These are phyloP conservation scores for Stentor roeselii DNA, from an alignment of 73 alveolate genomes.

Conservation along the genomic window DNA sequence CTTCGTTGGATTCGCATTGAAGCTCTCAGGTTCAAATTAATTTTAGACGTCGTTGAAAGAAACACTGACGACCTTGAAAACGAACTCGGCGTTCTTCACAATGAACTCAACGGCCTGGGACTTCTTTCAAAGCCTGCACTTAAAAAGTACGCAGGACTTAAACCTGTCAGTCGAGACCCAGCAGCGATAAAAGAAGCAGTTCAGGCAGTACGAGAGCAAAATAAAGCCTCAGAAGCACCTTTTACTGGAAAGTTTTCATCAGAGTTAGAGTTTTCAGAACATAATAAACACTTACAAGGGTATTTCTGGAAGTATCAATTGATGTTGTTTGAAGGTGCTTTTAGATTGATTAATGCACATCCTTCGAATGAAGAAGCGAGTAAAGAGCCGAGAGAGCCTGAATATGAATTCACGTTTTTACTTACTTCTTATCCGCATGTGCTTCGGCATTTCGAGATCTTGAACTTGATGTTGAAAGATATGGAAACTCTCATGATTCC, in stretches of 20 bases:
- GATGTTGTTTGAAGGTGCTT: constrained; percentile 22
- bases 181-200: constrained; percentile 22
- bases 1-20: neutral
- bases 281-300: neutral
- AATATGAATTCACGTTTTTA: constrained; percentile 1
- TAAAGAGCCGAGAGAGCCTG: neutral
- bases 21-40: neutral
- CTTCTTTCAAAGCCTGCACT: constrained; percentile 21
- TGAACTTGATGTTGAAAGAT: constrained; percentile 16
- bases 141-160: constrained; percentile 13
- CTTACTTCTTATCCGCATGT: constrained; percentile 11
- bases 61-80: neutral
- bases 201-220: neutral
- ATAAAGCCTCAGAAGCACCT: constrained; percentile 11
- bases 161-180: neutral
- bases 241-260: neutral
- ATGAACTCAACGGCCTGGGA: neutral
- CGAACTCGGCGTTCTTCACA: neutral
- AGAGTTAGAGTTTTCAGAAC: neutral
- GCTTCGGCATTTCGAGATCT: neutral
- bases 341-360: constrained; percentile 15
- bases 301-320: neutral
- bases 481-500: constrained; percentile 23
- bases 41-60: constrained; percentile 2
- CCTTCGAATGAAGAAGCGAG: neutral